Evolutionary conservation across 495 filamentous ascomycete genomes (phyloP), one percentile per base, ranked within the genome.

Genomic region (Talaromyces nanjingensis): DNA sequence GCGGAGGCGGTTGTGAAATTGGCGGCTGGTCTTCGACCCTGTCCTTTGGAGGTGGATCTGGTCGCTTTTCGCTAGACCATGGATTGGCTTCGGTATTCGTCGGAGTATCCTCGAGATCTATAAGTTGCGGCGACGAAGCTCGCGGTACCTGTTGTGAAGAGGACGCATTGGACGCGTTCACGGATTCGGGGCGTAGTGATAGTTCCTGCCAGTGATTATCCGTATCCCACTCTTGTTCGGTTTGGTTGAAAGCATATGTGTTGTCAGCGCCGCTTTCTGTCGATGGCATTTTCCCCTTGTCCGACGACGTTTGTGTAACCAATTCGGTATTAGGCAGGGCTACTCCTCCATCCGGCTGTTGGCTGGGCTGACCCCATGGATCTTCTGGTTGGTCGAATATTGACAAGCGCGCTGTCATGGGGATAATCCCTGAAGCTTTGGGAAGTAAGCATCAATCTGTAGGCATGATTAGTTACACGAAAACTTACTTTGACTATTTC

Each of bases 391-490:
- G 39, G 29, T 80, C 77, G 25, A 77, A 64, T 14, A 80, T 69
- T 22, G 78, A 80, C 34, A 80, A 59, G 6, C 78, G 73, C 4
- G 77, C 78, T 18, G 78, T 77, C 78, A 80, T 80, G 11, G 78
- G 76, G 54, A 80, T 80, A 65, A 75, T 75, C 9, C 78, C 78
- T 27, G 76, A 77, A 54, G 73, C 78, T 80, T 57, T 6, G 2
- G 53, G 55, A 18, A 34, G 42, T 53, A 34, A 61, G 27, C 61
- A 33, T 49, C 59, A 9, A 60, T n/a, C 39, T 55, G 29, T 31
- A 27, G n/a, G 8, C 7, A 47, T 5, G 55, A 24, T 14, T n/a
- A 25, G 20, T 56, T 22, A n/a, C 20, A 33, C 31, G n/a, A 52
- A 34, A 18, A 20, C 53, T 59, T 53, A 64, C 63, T 64, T 24